Evolutionary conservation across 352 stramenopile genomes (phyloP).

Genomic region (Blastocystis sp.): DNA sequence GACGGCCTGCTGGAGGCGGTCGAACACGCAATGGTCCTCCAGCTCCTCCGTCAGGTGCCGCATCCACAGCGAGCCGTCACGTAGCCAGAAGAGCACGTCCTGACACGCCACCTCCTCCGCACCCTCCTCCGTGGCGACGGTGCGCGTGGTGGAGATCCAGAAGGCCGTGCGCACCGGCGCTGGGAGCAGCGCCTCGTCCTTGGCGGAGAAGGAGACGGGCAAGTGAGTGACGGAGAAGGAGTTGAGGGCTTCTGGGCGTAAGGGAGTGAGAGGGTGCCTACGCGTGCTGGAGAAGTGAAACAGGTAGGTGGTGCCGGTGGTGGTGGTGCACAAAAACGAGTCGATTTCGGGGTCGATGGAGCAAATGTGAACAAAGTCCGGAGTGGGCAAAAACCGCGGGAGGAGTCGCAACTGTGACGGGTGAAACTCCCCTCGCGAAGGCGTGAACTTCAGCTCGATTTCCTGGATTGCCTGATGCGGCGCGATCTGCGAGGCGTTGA

Average conservation of each 20-base stretch:
- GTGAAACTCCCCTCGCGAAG: neutral
- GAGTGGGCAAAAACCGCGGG: neutral
- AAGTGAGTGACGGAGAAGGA: neutral
- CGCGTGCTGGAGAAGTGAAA: neutral
- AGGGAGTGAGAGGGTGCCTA: neutral
- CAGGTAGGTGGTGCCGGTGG: slow-evolving; percentile 1
- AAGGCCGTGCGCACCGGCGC: neutral
- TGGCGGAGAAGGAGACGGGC: slow-evolving; percentile 8
- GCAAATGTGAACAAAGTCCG: slow-evolving; percentile 5
- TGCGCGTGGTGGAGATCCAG: neutral
- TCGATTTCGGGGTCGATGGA: slow-evolving; percentile 9
- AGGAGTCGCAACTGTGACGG: neutral
- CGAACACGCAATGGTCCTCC: neutral
- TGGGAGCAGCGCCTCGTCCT: neutral
- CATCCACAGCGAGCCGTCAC: neutral
- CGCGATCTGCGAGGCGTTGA: neutral
- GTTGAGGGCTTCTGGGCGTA: neutral
- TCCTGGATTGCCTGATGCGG: slow-evolving; percentile 12
- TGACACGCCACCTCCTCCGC: neutral
- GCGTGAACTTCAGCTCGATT: slow-evolving; percentile 35
- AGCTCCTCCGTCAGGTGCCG: slow-evolving; percentile 14
- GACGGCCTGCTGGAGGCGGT: slow-evolving; percentile 9
- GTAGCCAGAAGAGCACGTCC: slow-evolving; percentile 17
- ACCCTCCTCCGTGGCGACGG: neutral
- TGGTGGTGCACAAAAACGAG: slow-evolving; percentile 32